Percentiles rank a stretch among this genome's conserved stretches.
phyloP scores from a whole-genome alignment of 495 filamentous ascomycete species.

The Xylaria venustula region DNA sequence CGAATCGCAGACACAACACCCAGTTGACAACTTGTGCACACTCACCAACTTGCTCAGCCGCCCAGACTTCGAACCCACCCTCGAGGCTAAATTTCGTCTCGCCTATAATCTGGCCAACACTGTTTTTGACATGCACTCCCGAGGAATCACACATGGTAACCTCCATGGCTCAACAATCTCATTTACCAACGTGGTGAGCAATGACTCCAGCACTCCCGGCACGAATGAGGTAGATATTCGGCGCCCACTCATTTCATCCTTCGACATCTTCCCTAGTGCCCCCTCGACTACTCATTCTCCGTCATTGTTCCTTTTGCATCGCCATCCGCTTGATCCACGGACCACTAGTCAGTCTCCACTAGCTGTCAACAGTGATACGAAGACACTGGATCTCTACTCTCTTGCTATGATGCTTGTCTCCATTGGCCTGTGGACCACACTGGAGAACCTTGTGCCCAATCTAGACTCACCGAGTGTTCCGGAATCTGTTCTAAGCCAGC shows the following conservation, averaged over 20 bases:
- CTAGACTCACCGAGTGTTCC: slow-evolving; percentile 33
- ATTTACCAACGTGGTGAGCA: slow-evolving; percentile 61
- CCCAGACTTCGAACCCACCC: slow-evolving; percentile 55
- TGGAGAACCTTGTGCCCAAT: slow-evolving; percentile 56
- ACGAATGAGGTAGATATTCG: slow-evolving; percentile 59
- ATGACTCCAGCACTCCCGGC: slow-evolving; percentile 28
- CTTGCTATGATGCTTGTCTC: slow-evolving; percentile 81
- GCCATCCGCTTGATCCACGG: slow-evolving; percentile 72
- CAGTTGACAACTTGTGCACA: slow-evolving; percentile 50
- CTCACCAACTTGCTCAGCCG: slow-evolving; percentile 47
- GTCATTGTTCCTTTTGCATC: slow-evolving; percentile 59
- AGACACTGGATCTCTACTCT: slow-evolving; percentile 79
- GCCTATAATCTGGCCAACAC: slow-evolving; percentile 77
- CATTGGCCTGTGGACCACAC: slow-evolving; percentile 83
- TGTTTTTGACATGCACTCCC: slow-evolving; percentile 71
- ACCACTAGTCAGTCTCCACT: slow-evolving; percentile 52
- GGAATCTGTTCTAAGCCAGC: slow-evolving; percentile 53
- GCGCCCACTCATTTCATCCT: slow-evolving; percentile 74
- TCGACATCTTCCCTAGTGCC: slow-evolving; percentile 76
- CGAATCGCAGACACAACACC: slow-evolving; percentile 45
- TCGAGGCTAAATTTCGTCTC: slow-evolving; percentile 81
- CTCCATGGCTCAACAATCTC: slow-evolving; percentile 78
- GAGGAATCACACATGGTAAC: slow-evolving; percentile 75
- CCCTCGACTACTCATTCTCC: slow-evolving; percentile 38
- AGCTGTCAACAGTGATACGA: slow-evolving; percentile 43